These are phyloP conservation scores for Phaeosphaeria sp. DNA, from an alignment of 2,329 filamentous ascomycete genomes.

Conservation along the genomic window DNA sequence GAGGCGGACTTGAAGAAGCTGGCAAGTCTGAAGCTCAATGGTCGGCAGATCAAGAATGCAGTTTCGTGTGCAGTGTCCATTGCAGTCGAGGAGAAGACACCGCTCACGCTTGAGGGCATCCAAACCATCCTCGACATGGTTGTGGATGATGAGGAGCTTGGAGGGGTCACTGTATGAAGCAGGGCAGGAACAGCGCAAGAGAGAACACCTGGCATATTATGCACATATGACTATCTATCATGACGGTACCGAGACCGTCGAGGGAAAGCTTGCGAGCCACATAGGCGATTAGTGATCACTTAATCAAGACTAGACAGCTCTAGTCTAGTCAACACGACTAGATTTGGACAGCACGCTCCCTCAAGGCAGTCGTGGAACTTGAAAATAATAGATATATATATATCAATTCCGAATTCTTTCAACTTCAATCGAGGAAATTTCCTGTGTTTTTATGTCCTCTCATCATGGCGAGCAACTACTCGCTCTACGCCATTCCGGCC, in stretches of 20 bases:
- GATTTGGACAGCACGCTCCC: neutral
- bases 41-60: slow-evolving; percentile 52
- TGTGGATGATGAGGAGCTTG: slow-evolving; percentile 1
- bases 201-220: too few species aligned
- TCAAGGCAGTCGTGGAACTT: neutral
- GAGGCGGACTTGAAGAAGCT: slow-evolving; percentile 39
- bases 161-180: neutral
- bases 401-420: neutral
- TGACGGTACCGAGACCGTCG: neutral
- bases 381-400: neutral
- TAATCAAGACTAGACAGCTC: neutral
- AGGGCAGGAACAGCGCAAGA: neutral
- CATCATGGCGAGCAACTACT: slow-evolving; percentile 30
- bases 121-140: slow-evolving; percentile 14
- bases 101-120: slow-evolving; percentile 10
- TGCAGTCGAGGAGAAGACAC: slow-evolving; percentile 12
- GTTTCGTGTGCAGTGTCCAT: slow-evolving; percentile 21
- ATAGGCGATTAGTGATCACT: neutral
- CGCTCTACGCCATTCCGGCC: slow-evolving; percentile 31
- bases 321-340: neutral
- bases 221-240: too few species aligned
- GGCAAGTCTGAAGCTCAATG: slow-evolving; percentile 43
- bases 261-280: neutral
- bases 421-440: neutral
- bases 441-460: neutral